A percentile compares a stretch with the other conserved stretches of the same genome.
phyloP scores from a whole-genome alignment of 1,139 yeast species.

The Saccharomyces hybrid region DNA sequence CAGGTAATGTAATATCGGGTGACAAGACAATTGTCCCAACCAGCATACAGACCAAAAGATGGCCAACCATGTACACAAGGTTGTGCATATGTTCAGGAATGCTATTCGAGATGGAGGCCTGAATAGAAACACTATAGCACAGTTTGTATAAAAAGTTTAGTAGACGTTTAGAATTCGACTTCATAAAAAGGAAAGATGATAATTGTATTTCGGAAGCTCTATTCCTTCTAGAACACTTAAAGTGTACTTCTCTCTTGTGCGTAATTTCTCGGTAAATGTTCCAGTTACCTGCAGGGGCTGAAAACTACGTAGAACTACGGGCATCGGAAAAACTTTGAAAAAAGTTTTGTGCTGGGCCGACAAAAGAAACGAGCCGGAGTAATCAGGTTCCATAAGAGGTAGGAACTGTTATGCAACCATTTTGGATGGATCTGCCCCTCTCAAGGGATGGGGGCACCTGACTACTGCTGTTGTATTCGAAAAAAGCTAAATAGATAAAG shows the following conservation, averaged over 20 bases:
- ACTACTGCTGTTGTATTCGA: not conserved
- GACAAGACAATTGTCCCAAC: conserved; percentile 30
- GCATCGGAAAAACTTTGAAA: not conserved
- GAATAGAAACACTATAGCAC: conserved; percentile 8
- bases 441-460: not conserved
- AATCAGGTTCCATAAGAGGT: not conserved
- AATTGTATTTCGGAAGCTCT: not conserved
- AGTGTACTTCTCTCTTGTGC: not conserved
- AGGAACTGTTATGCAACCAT: not conserved
- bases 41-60: conserved; percentile 30
- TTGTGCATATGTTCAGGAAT: conserved; percentile 33
- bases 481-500: too few species aligned
- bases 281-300: not conserved
- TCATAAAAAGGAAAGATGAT: not conserved
- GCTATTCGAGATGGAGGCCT: conserved; percentile 23
- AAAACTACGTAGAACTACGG: not conserved
- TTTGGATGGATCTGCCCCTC: not conserved
- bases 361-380: not conserved
- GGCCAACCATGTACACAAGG: conserved; percentile 33
- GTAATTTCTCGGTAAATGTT: not conserved
- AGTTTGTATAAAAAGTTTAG: not conserved
- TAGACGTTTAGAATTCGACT: not conserved
- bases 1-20: conserved; percentile 28
- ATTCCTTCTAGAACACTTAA: not conserved
- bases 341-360: not conserved